phyloP scores from a whole-genome alignment of 169 alveolate species.

The Babesia ovis region DNA sequence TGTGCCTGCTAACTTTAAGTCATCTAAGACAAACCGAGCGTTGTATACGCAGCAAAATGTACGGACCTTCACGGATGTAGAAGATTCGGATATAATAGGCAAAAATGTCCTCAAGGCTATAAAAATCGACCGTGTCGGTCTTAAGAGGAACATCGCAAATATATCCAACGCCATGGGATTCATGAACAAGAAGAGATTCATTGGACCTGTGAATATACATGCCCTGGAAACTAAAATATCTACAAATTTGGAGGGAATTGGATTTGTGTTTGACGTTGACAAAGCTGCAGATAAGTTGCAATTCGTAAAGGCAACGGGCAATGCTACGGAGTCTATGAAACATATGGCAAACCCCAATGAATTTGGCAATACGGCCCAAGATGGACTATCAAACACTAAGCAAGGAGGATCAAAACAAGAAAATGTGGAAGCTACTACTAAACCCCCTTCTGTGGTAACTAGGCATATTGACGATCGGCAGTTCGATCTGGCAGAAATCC shows the following conservation, averaged over 20 bases:
- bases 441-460: background rate
- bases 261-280: conserved; percentile 15
- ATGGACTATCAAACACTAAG: background rate
- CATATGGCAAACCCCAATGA: background rate
- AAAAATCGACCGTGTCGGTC: conserved; percentile 28
- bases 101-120: conserved; percentile 2
- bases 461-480: conserved; percentile 51
- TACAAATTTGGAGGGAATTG: conserved; percentile 12
- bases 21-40: conserved; percentile 50
- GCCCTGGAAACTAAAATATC: conserved; percentile 18
- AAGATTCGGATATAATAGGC: conserved; percentile 33
- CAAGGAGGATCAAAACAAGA: background rate
- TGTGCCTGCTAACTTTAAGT: conserved; percentile 56
- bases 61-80: conserved; percentile 27
- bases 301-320: background rate
- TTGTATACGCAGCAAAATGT: conserved; percentile 38
- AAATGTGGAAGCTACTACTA: background rate
- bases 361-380: background rate
- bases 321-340: background rate
- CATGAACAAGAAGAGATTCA: conserved; percentile 21
- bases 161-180: conserved; percentile 2
- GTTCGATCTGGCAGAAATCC: conserved; percentile 39
- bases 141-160: conserved; percentile 20
- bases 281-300: conserved; percentile 6
- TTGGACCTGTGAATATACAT: conserved; percentile 17